phyloP scores from a whole-genome alignment of 1,284 basidiomycete species.

The Malassezia vespertilionis region DNA sequence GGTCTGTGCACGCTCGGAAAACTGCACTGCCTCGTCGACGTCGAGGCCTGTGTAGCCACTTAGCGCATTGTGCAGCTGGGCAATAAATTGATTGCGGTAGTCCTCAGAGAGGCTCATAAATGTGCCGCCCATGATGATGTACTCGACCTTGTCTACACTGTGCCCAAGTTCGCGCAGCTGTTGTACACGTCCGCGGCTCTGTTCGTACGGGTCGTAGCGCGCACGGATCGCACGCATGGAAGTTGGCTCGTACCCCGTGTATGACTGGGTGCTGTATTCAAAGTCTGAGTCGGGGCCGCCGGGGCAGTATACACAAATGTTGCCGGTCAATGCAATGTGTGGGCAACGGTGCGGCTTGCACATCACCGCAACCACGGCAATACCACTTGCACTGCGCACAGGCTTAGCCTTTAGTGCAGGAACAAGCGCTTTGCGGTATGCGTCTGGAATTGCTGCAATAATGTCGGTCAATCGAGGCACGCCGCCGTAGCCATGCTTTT shows the following conservation, averaged over 20 bases:
- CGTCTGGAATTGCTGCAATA: constrained; percentile 93
- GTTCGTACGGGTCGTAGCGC: constrained; percentile 96
- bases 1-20: constrained; percentile 90
- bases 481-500: constrained; percentile 73
- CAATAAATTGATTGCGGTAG: constrained; percentile 84
- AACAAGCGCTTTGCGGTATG: constrained; percentile 80
- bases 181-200: constrained; percentile 85
- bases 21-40: constrained; percentile 95
- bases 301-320: constrained; percentile 99
- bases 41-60: constrained; percentile 82
- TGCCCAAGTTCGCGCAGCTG: constrained; percentile 90
- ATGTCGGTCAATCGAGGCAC: constrained; percentile 92
- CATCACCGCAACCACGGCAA: constrained; percentile 98
- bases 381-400: constrained; percentile 92
- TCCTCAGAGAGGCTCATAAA: constrained; percentile 99
- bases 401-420: constrained; percentile 88
- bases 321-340: constrained; percentile 99
- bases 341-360: constrained; percentile 99
- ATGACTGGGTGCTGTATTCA: constrained; percentile 94
- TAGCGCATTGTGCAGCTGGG: constrained; percentile 91
- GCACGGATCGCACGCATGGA: constrained; percentile 98
- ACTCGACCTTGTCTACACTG: constrained; percentile 96
- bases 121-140: constrained; percentile 98
- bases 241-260: constrained; percentile 88
- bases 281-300: constrained; percentile 99